Base-by-base conservation (phyloP, 192 early-diverging fungal genomes). In the Mortierella alpina region DNA sequence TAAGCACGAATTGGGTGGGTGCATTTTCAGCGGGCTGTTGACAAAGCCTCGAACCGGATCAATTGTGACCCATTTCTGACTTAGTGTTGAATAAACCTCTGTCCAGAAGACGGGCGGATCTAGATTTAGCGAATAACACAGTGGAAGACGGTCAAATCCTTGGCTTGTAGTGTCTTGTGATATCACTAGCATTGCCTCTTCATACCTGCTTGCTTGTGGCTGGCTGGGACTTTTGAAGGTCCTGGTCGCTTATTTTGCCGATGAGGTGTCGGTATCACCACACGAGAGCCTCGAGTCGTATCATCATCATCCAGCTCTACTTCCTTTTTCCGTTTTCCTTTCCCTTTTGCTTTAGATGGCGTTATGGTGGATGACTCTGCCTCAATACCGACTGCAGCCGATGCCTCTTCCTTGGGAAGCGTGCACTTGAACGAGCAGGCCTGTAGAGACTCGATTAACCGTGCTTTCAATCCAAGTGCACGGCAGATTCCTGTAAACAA, bases 401-500 rank as follows among this genome's bases (percentile, higher is more conserved):
- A 80, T 4, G 88, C 54, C 14, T 68, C 66, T 1, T 68, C 66
- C 53, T 80, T 80, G 7, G 77, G 39, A 12, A 72, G 52, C 2
- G 70, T 72, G 20, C 92, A 63, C 14, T 87, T 90, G 49, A 93
- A 87, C 10, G 94, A 84, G 1, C 90, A 68, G 3, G 92, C 88
- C 49, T 92, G 90, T 7, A 95, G 54, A 6, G 92, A 92, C 51
- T 84, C 89, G 18, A 94, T 75, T 12, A 95, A 61, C 45, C 93
- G 82, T 15, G 90, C 64, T 41, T 89, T 82, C 14, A 91, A 73
- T 6, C 86, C 88, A 9, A 89, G 59, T 0, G 85, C 70, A 31
- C 82, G 48, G 84, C 85, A 84, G 88, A 91, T 46, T 84, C 69
- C 68, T 83, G 75, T 45, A 22, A 80, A 80, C 52, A 80, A 20